Conservation (phyloP, 352 stramenopile genomes). For the Halophytophthora batemanensis region DNA sequence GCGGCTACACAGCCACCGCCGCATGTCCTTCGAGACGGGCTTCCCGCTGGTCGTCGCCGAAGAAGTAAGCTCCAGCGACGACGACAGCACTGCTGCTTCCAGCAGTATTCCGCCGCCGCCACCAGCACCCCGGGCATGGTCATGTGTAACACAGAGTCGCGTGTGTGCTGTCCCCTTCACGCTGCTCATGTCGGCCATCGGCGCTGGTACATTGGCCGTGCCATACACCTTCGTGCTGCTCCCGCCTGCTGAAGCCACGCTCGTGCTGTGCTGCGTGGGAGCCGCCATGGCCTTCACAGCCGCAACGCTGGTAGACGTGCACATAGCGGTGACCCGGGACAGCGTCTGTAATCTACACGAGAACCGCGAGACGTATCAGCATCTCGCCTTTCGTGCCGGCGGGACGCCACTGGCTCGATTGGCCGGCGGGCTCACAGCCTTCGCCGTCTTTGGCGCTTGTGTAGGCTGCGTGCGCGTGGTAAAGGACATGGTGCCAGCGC, state of each 20-base stretch:
- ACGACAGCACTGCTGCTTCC: constrained; percentile 7
- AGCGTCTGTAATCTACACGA: constrained; percentile 23
- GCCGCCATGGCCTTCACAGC: constrained; percentile 71
- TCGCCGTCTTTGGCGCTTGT: constrained; percentile 75
- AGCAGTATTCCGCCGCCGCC: background rate
- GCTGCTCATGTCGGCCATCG: constrained; percentile 60
- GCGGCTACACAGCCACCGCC: constrained; percentile 12
- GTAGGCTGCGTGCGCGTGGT: constrained; percentile 71
- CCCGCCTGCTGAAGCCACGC: constrained; percentile 35
- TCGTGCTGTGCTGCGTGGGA: constrained; percentile 47
- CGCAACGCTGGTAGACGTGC: constrained; percentile 56
- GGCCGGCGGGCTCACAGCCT: constrained; percentile 57
- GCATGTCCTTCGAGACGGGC: constrained; percentile 32
- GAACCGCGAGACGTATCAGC: constrained; percentile 60
- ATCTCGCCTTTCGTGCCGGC: constrained; percentile 51
- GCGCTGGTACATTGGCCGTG: constrained; percentile 49
- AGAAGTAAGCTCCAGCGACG: constrained; percentile 12
- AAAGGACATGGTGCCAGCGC: constrained; percentile 65
- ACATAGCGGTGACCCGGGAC: constrained; percentile 44
- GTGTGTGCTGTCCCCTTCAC: constrained; percentile 39
- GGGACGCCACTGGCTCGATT: constrained; percentile 47
- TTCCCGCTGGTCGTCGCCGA: constrained; percentile 29
- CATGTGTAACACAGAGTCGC: constrained; percentile 21
- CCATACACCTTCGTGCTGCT: constrained; percentile 69
- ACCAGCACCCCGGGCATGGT: constrained; percentile 3